These are phyloP conservation scores for Bacidia rubella DNA, from an alignment of 495 filamentous ascomycete genomes.

Conservation along the genomic window DNA sequence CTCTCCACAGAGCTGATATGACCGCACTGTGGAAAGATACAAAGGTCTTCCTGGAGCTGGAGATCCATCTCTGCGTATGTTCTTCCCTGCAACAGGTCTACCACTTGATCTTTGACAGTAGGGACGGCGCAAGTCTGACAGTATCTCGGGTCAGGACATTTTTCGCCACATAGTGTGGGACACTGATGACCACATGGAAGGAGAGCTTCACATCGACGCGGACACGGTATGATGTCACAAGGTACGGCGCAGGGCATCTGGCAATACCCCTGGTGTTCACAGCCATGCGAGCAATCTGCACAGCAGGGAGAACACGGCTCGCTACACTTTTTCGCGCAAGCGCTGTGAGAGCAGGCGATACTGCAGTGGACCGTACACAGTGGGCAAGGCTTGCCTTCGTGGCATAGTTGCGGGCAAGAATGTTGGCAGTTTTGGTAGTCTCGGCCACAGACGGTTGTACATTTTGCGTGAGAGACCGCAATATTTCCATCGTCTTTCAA, in stretches of 20 bases:
- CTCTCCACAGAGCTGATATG: conserved; percentile 1
- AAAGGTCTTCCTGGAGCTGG: neutral
- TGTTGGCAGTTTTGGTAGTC: conserved; percentile 39
- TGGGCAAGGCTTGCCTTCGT: conserved; percentile 30
- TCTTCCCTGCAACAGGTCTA: conserved; percentile 5
- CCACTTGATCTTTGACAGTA: neutral
- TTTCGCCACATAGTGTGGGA: conserved; percentile 48
- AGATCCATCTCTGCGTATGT: conserved; percentile 5
- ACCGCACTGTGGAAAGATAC: conserved; percentile 1
- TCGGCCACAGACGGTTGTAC: conserved; percentile 32
- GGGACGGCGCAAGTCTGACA: conserved; percentile 37
- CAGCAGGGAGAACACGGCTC: conserved; percentile 51
- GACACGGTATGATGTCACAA: conserved; percentile 46
- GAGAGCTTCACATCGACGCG: conserved; percentile 37
- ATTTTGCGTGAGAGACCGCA: conserved; percentile 29
- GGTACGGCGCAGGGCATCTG: conserved; percentile 45
- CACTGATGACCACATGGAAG: conserved; percentile 51
- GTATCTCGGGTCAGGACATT: conserved; percentile 34
- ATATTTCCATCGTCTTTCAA: conserved; percentile 16
- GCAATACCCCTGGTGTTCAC: conserved; percentile 36
- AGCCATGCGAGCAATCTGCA: conserved; percentile 39
- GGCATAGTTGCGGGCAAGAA: conserved; percentile 33
- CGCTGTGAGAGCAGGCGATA: conserved; percentile 37
- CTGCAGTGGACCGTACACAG: conserved; percentile 41
- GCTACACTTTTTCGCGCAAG: conserved; percentile 38